Evolutionary conservation across 768 basidiomycete genomes (phyloP), one percentile per base, ranked within the genome.

Genomic region (Suillus variegatus): DNA sequence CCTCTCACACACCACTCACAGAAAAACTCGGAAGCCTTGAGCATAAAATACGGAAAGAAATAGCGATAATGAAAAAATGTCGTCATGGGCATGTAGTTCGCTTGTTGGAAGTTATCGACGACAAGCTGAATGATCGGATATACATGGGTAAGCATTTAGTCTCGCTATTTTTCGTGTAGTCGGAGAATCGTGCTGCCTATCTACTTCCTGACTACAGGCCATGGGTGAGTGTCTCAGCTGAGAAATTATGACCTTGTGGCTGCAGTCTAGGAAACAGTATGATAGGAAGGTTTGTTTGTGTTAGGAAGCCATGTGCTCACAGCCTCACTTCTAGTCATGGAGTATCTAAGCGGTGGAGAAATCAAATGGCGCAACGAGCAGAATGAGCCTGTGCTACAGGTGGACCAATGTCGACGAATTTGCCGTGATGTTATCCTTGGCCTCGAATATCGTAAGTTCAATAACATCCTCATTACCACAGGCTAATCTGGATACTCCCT

Each of bases 31-130:
- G 85, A 64, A 90, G 86, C 28, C 87, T 88, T 38, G 94, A 94
- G 73, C 84, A 87, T 68, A 94, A 94, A 80, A 94, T 97, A 67
- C 84, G 88, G 69, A 90, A 89, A 76, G 97, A 99, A 79, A 95
- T 99, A 65, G 97, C 97, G 3, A 96, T 99, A 76, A 97, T 99
- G 94, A 99, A 98, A 82, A 96, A 97, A 74, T 91, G 93, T 72
- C 82, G 89, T 56, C 95, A 97, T 73, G 90, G 92, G 0, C 90
- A 97, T 75, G 89, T 97, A 65, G 95, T 98, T 13, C 84, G 90
- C 67, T 84, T 99, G 64, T 88, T 88, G 70, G 95, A 98, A 76
- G 95, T 98, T 73, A 96, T 99, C 67, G 96, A 99, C 76, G 97
- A 98, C 78, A 86, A 88, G 51, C 84, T 91, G 68, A 86, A 86